Base-by-base conservation (phyloP, 768 basidiomycete genomes). In the Kwoniella sp. region DNA sequence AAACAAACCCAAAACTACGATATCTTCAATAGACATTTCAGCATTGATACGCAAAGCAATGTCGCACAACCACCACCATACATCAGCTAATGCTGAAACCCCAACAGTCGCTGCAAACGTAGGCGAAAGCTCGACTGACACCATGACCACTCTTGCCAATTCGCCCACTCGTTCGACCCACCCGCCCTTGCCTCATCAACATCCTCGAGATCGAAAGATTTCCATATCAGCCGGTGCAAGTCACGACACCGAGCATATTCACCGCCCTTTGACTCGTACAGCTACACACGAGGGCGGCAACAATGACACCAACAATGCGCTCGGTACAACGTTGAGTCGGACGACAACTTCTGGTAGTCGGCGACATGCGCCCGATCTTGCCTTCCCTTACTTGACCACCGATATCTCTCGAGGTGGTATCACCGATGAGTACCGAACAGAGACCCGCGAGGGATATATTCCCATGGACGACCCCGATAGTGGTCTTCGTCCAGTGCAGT, bases 331-430 rank as follows among this genome's bases (percentile, higher is more conserved):
- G 25, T 23, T 56, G 37, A 28, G 34, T 47, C 38, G 62, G 48
- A 63, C 62, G 8, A 38, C 26, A 5, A 56, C 41, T 1, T 29
- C 51, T 13, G 60, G 60, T 2, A 51, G 48, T 20, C 17, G 50
- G 26, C 30, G 52, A 28, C 63, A 65, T 55, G 63, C 31, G 22
- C 69, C 69, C 28, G 66, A 67, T 65, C 66, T 70, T 22, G 26
- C 69, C 5, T 70, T 70, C 57, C 69, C 69, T 28, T 67, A 67
- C 62, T 37, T 70, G 25, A 70, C 69, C 31, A 70, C 69, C 30
- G 69, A 66, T 57, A 67, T 57, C 23, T 51, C 55, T 30, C 66
- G 66, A 45, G 69, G 62, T 31, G 69, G 69, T 64, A 53, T 70
- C 53, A 63, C 69, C 31, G 66, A 70, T 12, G 69, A 70, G 31